phyloP scores from a whole-genome alignment of 2,329 filamentous ascomycete genomes.

The Aureobasidium zeae region DNA sequence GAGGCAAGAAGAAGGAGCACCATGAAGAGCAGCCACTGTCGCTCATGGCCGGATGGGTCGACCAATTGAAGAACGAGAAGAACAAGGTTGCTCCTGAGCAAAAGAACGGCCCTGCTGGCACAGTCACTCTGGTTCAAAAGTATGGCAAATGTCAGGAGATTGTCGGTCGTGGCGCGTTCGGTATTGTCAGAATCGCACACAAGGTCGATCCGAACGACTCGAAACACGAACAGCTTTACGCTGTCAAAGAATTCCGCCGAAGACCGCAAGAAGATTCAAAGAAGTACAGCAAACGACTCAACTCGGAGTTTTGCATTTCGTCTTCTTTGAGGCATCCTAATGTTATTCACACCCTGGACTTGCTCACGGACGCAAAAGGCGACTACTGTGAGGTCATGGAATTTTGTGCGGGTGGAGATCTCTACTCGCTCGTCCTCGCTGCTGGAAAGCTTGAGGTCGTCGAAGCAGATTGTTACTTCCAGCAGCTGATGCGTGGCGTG shows the following conservation, averaged over 20 bases:
- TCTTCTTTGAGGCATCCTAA: conserved; percentile 94
- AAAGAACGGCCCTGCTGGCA: conserved; percentile 64
- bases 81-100: conserved; percentile 65
- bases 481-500: conserved; percentile 97
- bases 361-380: conserved; percentile 91
- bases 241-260: conserved; percentile 95
- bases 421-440: conserved; percentile 86
- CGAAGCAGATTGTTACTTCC: conserved; percentile 97
- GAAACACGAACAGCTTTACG: conserved; percentile 78
- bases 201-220: conserved; percentile 76
- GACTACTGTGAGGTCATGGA: conserved; percentile 99
- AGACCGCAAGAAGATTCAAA: conserved; percentile 90
- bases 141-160: conserved; percentile 98
- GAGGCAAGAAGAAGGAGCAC: conserved; percentile 68
- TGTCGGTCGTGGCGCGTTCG: conserved; percentile 90
- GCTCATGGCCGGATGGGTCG: conserved; percentile 91
- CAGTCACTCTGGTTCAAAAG: conserved; percentile 79
- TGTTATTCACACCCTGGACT: conserved; percentile 92
- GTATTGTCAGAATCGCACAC: conserved; percentile 94
- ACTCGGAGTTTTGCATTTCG: conserved; percentile 96
- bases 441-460: conserved; percentile 83
- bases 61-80: conserved; percentile 81
- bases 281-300: conserved; percentile 95
- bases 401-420: conserved; percentile 90
- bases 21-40: conserved; percentile 73